Conservation (phyloP, 176 grass and related monocot genomes). For the Alopecurus myosuroides region DNA sequence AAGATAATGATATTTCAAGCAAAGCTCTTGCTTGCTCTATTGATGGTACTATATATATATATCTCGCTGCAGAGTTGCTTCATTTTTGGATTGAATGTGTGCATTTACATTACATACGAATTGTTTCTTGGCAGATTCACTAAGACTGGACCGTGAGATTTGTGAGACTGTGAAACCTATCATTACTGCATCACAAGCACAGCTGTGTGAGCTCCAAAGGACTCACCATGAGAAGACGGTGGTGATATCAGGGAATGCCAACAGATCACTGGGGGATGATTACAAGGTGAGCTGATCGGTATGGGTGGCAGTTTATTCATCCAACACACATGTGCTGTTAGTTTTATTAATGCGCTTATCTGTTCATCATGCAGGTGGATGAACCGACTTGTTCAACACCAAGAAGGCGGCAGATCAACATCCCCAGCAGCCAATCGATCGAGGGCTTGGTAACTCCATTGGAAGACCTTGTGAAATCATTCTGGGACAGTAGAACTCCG, state of each 20-base stretch:
- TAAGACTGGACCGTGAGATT: slow-evolving; percentile 42
- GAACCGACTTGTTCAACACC: slow-evolving; percentile 65
- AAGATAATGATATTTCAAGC: slow-evolving; percentile 50
- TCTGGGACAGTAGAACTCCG: slow-evolving; percentile 45
- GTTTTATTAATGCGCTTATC: not conserved
- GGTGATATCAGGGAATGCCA: slow-evolving; percentile 42
- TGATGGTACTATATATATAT: slow-evolving; percentile 35
- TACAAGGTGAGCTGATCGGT: slow-evolving; percentile 43
- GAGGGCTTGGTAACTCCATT: slow-evolving; percentile 49
- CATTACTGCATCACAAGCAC: slow-evolving; percentile 16
- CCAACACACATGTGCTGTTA: not conserved
- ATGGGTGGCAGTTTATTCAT: not conserved
- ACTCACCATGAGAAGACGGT: slow-evolving; percentile 44
- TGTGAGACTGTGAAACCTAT: slow-evolving; percentile 36
- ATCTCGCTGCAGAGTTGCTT: not conserved
- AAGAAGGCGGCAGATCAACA: slow-evolving; percentile 31
- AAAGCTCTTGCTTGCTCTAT: slow-evolving; percentile 48
- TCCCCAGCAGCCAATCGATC: slow-evolving; percentile 52
- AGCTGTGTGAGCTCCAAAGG: slow-evolving; percentile 44
- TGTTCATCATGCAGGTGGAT: slow-evolving; percentile 48
- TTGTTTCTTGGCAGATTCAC: slow-evolving; percentile 19
- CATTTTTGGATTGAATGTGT: not conserved
- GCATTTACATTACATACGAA: not conserved
- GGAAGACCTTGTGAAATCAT: slow-evolving; percentile 59
- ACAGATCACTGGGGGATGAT: slow-evolving; percentile 47